Percentiles rank a stretch among this genome's conserved stretches.
These are phyloP conservation scores for Thozetella sp. DNA, from an alignment of 495 filamentous ascomycete species.

Conservation along the genomic window DNA sequence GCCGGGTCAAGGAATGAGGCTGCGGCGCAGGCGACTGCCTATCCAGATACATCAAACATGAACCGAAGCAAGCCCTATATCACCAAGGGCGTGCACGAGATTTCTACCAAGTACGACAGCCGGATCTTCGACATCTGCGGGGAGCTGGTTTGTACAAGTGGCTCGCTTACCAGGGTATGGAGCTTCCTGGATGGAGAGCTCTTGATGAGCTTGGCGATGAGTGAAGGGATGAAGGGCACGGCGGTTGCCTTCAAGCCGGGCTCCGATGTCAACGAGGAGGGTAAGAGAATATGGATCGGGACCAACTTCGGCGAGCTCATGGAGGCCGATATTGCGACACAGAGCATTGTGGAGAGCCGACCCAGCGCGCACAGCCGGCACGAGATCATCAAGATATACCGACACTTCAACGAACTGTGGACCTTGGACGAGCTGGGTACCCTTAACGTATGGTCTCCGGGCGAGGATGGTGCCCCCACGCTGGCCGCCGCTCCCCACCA, in stretches of 20 bases:
- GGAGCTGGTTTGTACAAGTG: slow-evolving; percentile 82
- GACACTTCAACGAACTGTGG: slow-evolving; percentile 90
- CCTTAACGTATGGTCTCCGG: slow-evolving; percentile 84
- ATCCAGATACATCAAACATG: slow-evolving; percentile 81
- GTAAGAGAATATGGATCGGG: slow-evolving; percentile 85
- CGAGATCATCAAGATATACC: slow-evolving; percentile 84
- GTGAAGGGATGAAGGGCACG: slow-evolving; percentile 76
- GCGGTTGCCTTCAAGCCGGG: slow-evolving; percentile 86
- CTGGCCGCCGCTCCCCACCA: slow-evolving; percentile 65
- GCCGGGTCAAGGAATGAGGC: slow-evolving; percentile 16
- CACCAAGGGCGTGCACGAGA: slow-evolving; percentile 69
- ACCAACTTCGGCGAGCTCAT: slow-evolving; percentile 84
- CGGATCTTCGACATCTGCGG: slow-evolving; percentile 86
- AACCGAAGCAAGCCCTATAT: slow-evolving; percentile 82
- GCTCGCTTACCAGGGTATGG: slow-evolving; percentile 85
- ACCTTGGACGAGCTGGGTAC: slow-evolving; percentile 89
- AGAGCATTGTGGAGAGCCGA: slow-evolving; percentile 66
- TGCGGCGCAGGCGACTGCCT: slow-evolving; percentile 35
- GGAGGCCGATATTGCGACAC: slow-evolving; percentile 78
- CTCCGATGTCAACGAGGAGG: slow-evolving; percentile 73
- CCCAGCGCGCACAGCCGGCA: slow-evolving; percentile 74
- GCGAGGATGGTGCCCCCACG: slow-evolving; percentile 72
- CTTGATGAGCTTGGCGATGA: slow-evolving; percentile 77
- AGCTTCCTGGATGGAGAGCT: slow-evolving; percentile 78
- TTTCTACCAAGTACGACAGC: slow-evolving; percentile 83